Conservation (phyloP, 306 rosid genomes). For the Ceratonia siliqua region DNA sequence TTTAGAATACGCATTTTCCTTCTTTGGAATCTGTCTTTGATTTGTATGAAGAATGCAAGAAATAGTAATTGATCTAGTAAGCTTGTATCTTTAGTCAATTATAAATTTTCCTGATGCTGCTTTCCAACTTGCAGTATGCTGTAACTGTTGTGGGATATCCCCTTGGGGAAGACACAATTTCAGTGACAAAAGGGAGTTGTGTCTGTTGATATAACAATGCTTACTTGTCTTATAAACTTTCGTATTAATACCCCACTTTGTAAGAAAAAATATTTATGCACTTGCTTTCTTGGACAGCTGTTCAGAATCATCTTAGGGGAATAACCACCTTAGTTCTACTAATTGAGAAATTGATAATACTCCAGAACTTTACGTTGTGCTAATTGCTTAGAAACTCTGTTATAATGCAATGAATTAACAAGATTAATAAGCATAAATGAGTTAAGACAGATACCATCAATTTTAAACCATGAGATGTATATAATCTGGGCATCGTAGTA, state of each 20-base stretch:
- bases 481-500: conserved; percentile 2
- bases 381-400: conserved; percentile 12
- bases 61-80: background rate
- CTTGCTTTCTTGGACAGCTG: conserved; percentile 23
- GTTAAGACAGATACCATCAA: conserved; percentile 7
- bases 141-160: conserved; percentile 99
- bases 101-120: conserved; percentile 12
- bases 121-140: conserved; percentile 71
- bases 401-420: conserved; percentile 47
- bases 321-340: conserved; percentile 12
- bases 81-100: conserved; percentile 7
- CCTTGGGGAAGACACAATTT: conserved; percentile 98
- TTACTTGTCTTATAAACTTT: conserved; percentile 23
- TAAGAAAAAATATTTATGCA: background rate
- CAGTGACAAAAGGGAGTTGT: conserved; percentile 99
- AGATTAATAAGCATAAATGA: conserved; percentile 20
- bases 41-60: conserved; percentile 8
- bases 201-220: conserved; percentile 40
- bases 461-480: background rate
- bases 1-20: too few species aligned
- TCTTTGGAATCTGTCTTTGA: too few species aligned
- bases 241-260: background rate
- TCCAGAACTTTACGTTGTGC: conserved; percentile 28
- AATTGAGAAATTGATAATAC: too few species aligned
- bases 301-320: conserved; percentile 1